phyloP scores from a whole-genome alignment of 371 early-diverging fungal genomes.

The Rhizopus delemar region DNA sequence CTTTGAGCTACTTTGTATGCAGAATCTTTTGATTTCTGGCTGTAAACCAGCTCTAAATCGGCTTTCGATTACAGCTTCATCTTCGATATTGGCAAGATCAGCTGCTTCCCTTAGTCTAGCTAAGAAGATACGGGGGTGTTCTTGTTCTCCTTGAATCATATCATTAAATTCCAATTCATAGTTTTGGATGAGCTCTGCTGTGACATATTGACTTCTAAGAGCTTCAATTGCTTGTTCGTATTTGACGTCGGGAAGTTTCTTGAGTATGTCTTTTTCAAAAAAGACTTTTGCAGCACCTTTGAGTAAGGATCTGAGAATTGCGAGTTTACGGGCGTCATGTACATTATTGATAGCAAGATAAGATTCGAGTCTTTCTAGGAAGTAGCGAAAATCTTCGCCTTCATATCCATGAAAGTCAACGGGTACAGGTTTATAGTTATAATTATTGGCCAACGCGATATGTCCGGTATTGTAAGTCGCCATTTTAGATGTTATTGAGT shows the following conservation, averaged over 20 bases:
- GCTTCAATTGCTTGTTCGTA: slow-evolving; percentile 5
- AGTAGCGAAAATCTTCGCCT: slow-evolving; percentile 21
- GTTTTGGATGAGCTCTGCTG: background rate
- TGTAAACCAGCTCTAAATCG: slow-evolving; percentile 1
- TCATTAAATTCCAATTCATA: background rate
- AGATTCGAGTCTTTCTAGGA: slow-evolving; percentile 8
- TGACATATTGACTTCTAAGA: slow-evolving; percentile 6
- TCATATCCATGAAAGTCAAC: slow-evolving; percentile 15
- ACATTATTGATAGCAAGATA: slow-evolving; percentile 7
- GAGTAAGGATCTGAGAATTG: slow-evolving; percentile 6
- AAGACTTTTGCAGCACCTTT: background rate
- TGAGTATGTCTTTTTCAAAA: too few species aligned
- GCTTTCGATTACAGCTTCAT: background rate
- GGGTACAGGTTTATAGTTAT: too few species aligned
- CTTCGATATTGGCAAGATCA: slow-evolving; percentile 2
- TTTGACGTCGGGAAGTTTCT: background rate
- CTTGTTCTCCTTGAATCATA: background rate
- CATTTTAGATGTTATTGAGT: too few species aligned
- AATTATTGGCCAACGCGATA: too few species aligned
- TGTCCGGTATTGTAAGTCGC: too few species aligned
- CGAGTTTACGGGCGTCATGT: background rate
- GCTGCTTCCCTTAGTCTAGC: slow-evolving; percentile 10
- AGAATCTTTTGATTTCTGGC: background rate
- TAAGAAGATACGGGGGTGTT: slow-evolving; percentile 2
- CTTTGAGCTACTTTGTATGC: background rate